Base-by-base conservation (phyloP, 129 eudicot genomes). In the Gnaphalium uliginosum region DNA sequence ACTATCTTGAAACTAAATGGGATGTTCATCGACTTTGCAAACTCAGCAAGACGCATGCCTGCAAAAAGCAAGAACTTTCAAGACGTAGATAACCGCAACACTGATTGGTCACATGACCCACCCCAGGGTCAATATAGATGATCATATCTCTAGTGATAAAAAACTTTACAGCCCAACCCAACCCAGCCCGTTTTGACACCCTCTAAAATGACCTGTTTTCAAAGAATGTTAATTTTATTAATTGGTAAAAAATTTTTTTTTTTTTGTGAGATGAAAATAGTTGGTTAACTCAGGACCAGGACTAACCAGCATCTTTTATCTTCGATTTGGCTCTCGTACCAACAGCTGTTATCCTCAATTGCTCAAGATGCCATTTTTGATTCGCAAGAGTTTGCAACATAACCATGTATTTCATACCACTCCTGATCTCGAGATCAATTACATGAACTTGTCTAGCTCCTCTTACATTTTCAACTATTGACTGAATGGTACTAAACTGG, bases 301-400 rank as follows among this genome's bases (percentile, higher is more conserved):
- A 35, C 71, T 32, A 41, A 27, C 78, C 66, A 0, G 78, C 25
- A 3, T 41, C 78, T 74, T 74, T 27, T 11, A 74, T 62, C 62
- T 53, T 68, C 81, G 71, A n/a, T 66, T 64, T 29, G 2, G 18
- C 25, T 83, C 84, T 77, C 29, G 82, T 85, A 39, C 86, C 78
- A 4, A 88, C 56, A 15, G 89, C 89, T n/a, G 88, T 88, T 66
- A 85, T 65, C 86, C 75, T 83, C 10, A 88, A 76, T 46, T 50
- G 76, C 48, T 83, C 75, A 30, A 88, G 35, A 72, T 51, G 59
- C 65, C 43, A 3, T 57, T 74, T 78, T 57, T 27, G 80, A 25
- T 41, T 73, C 19, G 76, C 86, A 41, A 88, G 84, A 27, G 80
- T 84, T 72, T 83, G 86, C 86, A 88, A 75, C 84, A 85, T 62